Evolutionary conservation across 371 early-diverging fungal genomes (phyloP), one percentile per base, ranked within the genome.

Genomic region (Nematocida ironsii): DNA sequence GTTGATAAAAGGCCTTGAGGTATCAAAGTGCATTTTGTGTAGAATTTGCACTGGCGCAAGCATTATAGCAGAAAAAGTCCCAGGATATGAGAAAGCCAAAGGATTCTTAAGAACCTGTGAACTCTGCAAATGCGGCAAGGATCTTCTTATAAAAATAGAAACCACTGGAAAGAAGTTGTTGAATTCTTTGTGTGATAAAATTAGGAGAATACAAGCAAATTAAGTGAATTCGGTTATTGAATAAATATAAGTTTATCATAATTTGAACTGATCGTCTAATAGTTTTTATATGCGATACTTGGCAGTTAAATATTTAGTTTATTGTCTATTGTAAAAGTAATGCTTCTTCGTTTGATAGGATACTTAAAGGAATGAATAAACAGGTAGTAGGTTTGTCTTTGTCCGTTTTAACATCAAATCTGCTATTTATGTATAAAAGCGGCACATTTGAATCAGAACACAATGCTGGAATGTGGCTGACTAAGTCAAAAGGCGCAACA

Each of bases 401-500:
- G 0, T 78, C 58, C 18, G 80, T 78, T 57, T 18, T 39, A 4
- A 78, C 6, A 42, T 78, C 80, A 57, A 78, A 78, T 56, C 70
- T 39, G 44, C 80, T 78, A 23, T 25, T 25, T 18, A 78, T 57
- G 72, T 78, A 78, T 23, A 52, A 56, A 18, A 78, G 57, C 11
- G 80, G 80, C 4, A 60, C 55, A 18, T 62, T 66, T 39, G 27
- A n/a, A 18, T 52, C 69, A 6, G n/a, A 7, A 52, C 82, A 82
- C 3, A 82, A 39, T 4, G 61, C 75, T 13, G 82, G 82, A 20
- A 82, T 54, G 44, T 82, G 82, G 47, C 68, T 73, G 20, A 82
- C 44, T 9, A 82, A 72, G 66, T 82, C 82, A 55, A 56, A 45
- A 47, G 82, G 82, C 5, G 82, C 39, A 7, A 82, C 50, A 47